Evolutionary conservation across 2,329 filamentous ascomycete species (phyloP).

Genomic region (Purpureocillium lavendulum): DNA sequence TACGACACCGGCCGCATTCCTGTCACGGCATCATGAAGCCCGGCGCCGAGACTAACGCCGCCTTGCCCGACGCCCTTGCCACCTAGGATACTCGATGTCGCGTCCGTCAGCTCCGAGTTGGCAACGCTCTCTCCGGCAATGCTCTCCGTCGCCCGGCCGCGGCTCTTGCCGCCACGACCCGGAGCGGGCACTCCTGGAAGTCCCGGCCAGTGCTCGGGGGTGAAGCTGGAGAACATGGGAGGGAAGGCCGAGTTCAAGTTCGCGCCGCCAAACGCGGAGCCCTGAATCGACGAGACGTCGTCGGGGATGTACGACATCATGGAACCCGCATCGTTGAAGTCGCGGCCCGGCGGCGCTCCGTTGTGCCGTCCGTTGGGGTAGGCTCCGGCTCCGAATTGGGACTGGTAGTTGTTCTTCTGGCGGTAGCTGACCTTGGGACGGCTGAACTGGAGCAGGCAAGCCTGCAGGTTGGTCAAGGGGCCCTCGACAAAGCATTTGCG

Average conservation of each 20-base stretch:
- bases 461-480: constrained; percentile 89
- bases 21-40: constrained; percentile 67
- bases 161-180: constrained; percentile 59
- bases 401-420: constrained; percentile 69
- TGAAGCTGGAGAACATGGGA: constrained; percentile 91
- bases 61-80: constrained; percentile 72
- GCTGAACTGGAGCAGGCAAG: constrained; percentile 89
- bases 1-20: constrained; percentile 51
- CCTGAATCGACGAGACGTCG: constrained; percentile 93
- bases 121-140: constrained; percentile 88
- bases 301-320: constrained; percentile 94
- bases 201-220: constrained; percentile 78
- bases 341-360: constrained; percentile 33
- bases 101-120: constrained; percentile 82
- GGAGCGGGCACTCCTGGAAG: constrained; percentile 55
- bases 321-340: constrained; percentile 66
- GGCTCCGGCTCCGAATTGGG: constrained; percentile 50
- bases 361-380: constrained; percentile 33
- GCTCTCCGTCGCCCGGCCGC: constrained; percentile 63
- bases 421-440: constrained; percentile 89
- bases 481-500: constrained; percentile 93
- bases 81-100: constrained; percentile 68
- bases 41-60: constrained; percentile 76
- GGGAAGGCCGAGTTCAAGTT: constrained; percentile 71
- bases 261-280: constrained; percentile 78